Evolutionary conservation across 2,329 filamentous ascomycete genomes (phyloP), one percentile per base, ranked within the genome.

Genomic region (Penicillium hordei): DNA sequence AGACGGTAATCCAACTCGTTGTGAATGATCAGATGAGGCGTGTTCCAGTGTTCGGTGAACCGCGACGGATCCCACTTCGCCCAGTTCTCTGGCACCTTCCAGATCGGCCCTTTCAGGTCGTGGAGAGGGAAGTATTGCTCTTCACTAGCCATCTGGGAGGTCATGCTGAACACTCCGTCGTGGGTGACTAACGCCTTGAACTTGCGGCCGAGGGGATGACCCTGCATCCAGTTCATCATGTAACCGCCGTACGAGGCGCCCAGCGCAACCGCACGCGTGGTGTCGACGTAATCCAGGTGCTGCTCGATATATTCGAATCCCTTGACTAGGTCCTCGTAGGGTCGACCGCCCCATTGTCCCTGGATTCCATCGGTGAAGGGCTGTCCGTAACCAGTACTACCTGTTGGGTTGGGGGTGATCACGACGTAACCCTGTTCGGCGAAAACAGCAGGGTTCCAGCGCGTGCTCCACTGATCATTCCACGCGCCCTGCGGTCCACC

Each of bases 1-100:
- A 97, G 79, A 19, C 93, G 85, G 72, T 96, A 97, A 74, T 97
- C 93, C 33, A 94, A 82, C 68, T 94, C 91, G 69, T 87, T 93
- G 75, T 97, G 93, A 54, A 97, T 92, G 60, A 95, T 87, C 60
- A 99, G 80, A 75, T 94, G 88, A 0, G 94, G 94, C 0, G 93
- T 97, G 1, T 83, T 79, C 93, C 93, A 97, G 65, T 93, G 82
- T 36, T 81, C 74, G 0, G 82, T 79, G 65, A 82, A 80, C 4
- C 75, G 75, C 19, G 78, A 79, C 0, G 85, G 85, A 67, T 87
- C 84, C 82, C 83, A 87, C 48, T 79, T 71, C 27, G 76, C 75
- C 82, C 84, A 87, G 9, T 75, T 74, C 48, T 81, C 76, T 5
- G 74, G 77, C 2, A 77, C 71, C 52, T 80, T 77, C 81, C 81